Conservation (phyloP, 169 alveolate genomes). For the Theileria annulata region DNA sequence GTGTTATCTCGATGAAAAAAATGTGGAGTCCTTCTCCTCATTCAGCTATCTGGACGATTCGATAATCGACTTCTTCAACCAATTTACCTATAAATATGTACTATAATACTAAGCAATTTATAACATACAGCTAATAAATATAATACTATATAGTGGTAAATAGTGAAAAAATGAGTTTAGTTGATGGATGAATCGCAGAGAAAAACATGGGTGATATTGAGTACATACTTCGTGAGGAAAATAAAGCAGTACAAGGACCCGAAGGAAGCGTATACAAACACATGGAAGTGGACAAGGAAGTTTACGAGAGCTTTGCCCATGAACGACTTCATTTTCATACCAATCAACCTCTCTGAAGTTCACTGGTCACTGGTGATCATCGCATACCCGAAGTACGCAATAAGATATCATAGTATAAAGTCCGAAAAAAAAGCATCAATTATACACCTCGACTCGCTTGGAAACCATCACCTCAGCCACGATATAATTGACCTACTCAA, state of each 20-base stretch:
- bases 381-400: conserved; percentile 60
- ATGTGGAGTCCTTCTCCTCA: conserved; percentile 38
- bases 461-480: background rate
- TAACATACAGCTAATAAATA: background rate
- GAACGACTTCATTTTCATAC: conserved; percentile 59
- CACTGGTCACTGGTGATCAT: conserved; percentile 70
- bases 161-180: background rate
- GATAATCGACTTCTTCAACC: conserved; percentile 62
- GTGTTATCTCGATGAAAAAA: conserved; percentile 51
- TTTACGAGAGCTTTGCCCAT: conserved; percentile 52
- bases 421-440: conserved; percentile 49
- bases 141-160: too few relatives aligned
- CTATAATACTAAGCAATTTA: background rate
- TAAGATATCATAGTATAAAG: conserved; percentile 14
- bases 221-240: conserved; percentile 63
- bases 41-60: conserved; percentile 67
- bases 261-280: conserved; percentile 61
- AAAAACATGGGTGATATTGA: conserved; percentile 57
- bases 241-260: conserved; percentile 62
- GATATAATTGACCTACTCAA: conserved; percentile 8
- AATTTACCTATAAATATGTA: conserved; percentile 52
- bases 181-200: conserved; percentile 24
- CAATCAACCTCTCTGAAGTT: conserved; percentile 54
- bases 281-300: conserved; percentile 69
- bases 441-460: conserved; percentile 68